Base-by-base conservation (phyloP, 2,329 filamentous ascomycete genomes). In the Arachnomyces sp. region DNA sequence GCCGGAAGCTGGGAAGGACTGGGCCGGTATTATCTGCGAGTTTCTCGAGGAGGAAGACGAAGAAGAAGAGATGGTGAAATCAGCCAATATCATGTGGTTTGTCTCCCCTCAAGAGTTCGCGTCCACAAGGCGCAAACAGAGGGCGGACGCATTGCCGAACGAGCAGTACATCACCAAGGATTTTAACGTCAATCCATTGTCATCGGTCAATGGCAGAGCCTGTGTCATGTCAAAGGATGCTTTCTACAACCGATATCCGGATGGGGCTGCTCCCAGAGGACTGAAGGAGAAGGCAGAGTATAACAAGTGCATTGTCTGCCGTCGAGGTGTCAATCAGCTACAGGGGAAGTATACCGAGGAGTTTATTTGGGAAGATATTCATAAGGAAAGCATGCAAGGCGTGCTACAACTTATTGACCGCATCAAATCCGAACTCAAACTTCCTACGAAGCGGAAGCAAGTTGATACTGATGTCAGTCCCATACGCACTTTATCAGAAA, bases 41-140 rank as follows among this genome's bases (percentile, higher is more conserved):
- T 94, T 98, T 50, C 59, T 81, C 30, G 80, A 90, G 34, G 77
- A 81, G 25, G 80, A 83, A 34, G 74, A 84, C 14, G 80, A 69
- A 12, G 68, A 71, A 46, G 35, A 79, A 89, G 33, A 56, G 33
- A 33, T 55, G 18, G 39, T 64, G 48, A 95, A 87, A 70, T 79
- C 81, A 17, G 90, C 84, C 40, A 84, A 82, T 47, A 92, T 98
- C 56, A 82, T 95, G 74, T 98, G 92, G 92, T 95, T 98, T 58
- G 65, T 64, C 15, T 88, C 85, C 0, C 87, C 85, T 0, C 84
- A 94, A 53, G 84, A 83, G 54, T 90, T 96, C 64, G 86, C 95
- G 45, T 77, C 82, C 18, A 92, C 85, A 53, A 83, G 81, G 57
- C 76, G 79, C 43, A 90, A 85, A 65, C 94, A 92, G 66, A 73